A percentile compares a stretch with the other conserved stretches of the same genome.
Evolutionary conservation across 2,329 filamentous ascomycete species (phyloP).

Genomic region (Colletotrichum lindemuthianum): DNA sequence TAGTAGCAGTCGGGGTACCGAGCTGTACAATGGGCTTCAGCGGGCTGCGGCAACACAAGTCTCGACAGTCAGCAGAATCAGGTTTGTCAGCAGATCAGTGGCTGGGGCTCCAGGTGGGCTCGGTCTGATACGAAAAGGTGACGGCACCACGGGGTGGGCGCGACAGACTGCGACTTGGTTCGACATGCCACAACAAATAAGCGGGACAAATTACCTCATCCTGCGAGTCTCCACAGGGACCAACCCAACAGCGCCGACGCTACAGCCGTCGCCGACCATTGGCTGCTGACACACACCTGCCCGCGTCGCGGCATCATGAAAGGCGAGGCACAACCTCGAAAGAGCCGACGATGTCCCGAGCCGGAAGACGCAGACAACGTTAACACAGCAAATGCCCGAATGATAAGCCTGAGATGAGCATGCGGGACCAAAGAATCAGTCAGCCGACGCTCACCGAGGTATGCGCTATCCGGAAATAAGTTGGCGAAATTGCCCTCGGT

Average conservation of each 20-base stretch:
- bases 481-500: no score
- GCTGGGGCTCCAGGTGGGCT: not conserved
- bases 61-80: slow-evolving; percentile 20
- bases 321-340: slow-evolving; percentile 14
- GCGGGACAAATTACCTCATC: slow-evolving; percentile 29
- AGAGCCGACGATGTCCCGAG: slow-evolving; percentile 14
- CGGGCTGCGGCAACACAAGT: not conserved
- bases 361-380: no score
- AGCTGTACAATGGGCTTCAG: not conserved
- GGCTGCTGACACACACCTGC: not conserved
- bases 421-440: no score
- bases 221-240: slow-evolving; percentile 15
- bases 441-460: no score
- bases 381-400: no score
- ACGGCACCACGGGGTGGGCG: slow-evolving; percentile 1
- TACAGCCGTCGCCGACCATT: no score
- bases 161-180: not conserved
- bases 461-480: no score
- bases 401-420: no score
- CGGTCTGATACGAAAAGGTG: slow-evolving; percentile 4
- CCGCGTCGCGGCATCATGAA: not conserved
- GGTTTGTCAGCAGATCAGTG: slow-evolving; percentile 18
- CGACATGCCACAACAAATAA: slow-evolving; percentile 3
- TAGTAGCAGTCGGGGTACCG: not conserved
- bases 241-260: slow-evolving; percentile 1